Base-by-base conservation (phyloP, 176 grass and related monocot species). In the Aegilops longissima region DNA sequence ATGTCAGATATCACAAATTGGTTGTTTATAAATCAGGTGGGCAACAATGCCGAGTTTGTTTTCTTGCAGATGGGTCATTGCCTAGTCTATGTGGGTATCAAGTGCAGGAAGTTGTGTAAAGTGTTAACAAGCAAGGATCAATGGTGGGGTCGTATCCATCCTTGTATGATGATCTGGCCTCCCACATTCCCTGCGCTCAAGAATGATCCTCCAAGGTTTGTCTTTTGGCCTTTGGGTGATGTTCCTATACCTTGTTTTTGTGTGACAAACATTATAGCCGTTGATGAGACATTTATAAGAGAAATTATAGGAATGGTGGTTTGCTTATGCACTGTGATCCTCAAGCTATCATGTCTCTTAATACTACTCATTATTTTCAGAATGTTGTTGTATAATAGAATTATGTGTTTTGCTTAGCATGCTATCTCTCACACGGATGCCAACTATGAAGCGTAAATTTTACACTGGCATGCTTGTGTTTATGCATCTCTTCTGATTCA, bases 121-220 rank as follows among this genome's bases (percentile, higher is more conserved):
- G 40, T 74, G 6, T 45, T 74, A 23, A 9, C 12, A 74, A 24
- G 4, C 1, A 0, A 45, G 7, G 21, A 25, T 8, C 40, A 1
- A 16, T 25, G 23, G 0, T 25, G 8, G 1, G 70, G 12, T 47
- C 40, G 8, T 24, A 27, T 74, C 12, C 45, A 74, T 27, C 71
- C 71, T 47, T 47, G 24, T 27, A 74, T 47, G 71, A 74, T 49
- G 71, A 42, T 47, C 23, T 74, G 71, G 40, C 71, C 71, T 27
- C 71, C 71, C 6, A 29, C 12, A 29, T 74, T 74, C 45, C 71
- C 12, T 74, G 40, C 40, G 0, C n/a, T 24, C 71, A 74, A 74
- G 71, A 23, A 74, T 27, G 40, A 4, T 74, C 11, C 24, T 74
- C 12, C 71, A 74, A 74, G 71, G 71, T 74, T 74, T 74, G 40